A percentile compares a stretch with the other conserved stretches of the same genome.
phyloP scores from a whole-genome alignment of 2,329 filamentous ascomycete genomes.

The Claviceps sp. region DNA sequence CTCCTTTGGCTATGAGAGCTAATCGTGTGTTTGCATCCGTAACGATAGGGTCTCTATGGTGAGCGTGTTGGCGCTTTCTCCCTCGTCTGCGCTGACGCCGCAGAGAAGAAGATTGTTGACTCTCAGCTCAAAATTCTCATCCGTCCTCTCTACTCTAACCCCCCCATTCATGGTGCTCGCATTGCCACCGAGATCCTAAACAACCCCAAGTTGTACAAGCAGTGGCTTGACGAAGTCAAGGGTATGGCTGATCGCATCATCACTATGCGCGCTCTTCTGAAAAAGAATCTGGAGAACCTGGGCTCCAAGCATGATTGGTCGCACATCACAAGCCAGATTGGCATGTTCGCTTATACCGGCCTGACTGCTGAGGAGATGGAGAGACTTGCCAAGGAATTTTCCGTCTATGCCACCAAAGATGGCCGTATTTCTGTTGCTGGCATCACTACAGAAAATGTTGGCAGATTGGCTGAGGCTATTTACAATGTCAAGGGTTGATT shows the following conservation, averaged over 20 bases:
- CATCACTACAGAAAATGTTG: slow-evolving; percentile 68
- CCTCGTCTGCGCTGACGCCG: slow-evolving; percentile 68
- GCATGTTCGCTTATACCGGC: slow-evolving; percentile 99
- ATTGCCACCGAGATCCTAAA: slow-evolving; percentile 88
- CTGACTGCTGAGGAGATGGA: slow-evolving; percentile 87
- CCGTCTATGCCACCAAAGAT: slow-evolving; percentile 92
- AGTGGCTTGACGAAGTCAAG: slow-evolving; percentile 96
- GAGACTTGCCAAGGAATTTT: slow-evolving; percentile 81
- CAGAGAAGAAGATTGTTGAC: slow-evolving; percentile 91
- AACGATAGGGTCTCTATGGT: slow-evolving; percentile 72
- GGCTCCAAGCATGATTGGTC: slow-evolving; percentile 97
- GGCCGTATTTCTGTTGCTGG: slow-evolving; percentile 77
- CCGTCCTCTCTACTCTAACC: slow-evolving; percentile 95
- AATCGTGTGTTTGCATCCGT: neutral
- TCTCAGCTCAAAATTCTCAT: slow-evolving; percentile 98
- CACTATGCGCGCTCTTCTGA: slow-evolving; percentile 87
- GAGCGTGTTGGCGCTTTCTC: slow-evolving; percentile 97
- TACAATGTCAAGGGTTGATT: slow-evolving; percentile 64
- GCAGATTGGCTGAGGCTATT: slow-evolving; percentile 69
- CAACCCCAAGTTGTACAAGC: slow-evolving; percentile 68
- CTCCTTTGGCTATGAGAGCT: neutral
- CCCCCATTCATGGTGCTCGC: slow-evolving; percentile 88
- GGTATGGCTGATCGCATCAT: slow-evolving; percentile 99
- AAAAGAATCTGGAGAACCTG: slow-evolving; percentile 86
- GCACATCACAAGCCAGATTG: slow-evolving; percentile 97